A percentile compares a stretch with the other conserved stretches of the same genome.
These are phyloP conservation scores for Limonomyces culmigenus DNA, from an alignment of 1,284 basidiomycete species.

Conservation along the genomic window DNA sequence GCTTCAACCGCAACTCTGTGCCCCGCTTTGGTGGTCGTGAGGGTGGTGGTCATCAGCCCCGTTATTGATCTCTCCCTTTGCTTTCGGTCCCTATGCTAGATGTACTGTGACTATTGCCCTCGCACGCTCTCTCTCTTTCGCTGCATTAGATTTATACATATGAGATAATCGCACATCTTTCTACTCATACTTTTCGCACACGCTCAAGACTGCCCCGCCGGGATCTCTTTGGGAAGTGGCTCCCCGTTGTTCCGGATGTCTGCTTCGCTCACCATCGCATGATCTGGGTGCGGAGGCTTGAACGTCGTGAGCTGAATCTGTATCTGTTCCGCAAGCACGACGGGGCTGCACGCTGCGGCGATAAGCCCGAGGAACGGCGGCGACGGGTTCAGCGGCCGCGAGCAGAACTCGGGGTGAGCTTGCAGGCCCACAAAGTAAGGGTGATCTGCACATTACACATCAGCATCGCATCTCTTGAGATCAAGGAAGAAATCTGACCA, in stretches of 20 bases:
- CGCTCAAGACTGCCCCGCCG: too few relatives aligned
- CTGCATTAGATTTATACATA: too few relatives aligned
- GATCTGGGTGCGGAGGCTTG: slow-evolving; percentile 32
- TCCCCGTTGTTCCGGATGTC: slow-evolving; percentile 9
- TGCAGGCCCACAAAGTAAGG: slow-evolving; percentile 93
- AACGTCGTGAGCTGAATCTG: slow-evolving; percentile 36
- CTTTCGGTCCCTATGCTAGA: too few relatives aligned
- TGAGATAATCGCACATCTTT: too few relatives aligned
- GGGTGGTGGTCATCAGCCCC: too few relatives aligned
- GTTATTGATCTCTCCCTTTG: too few relatives aligned
- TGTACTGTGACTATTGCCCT: too few relatives aligned
- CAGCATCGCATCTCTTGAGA: slow-evolving; percentile 1
- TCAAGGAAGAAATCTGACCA: too few relatives aligned
- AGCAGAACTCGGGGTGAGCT: slow-evolving; percentile 98
- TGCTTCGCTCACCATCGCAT: slow-evolving; percentile 30
- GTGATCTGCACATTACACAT: slow-evolving; percentile 47
- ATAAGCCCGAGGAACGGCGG: slow-evolving; percentile 96
- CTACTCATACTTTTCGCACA: slow-evolving; percentile 3
- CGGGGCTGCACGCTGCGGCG: slow-evolving; percentile 58
- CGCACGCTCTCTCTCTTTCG: slow-evolving; percentile 8
- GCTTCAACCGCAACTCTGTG: too few relatives aligned
- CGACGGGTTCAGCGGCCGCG: slow-evolving; percentile 94
- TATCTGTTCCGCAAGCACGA: slow-evolving; percentile 63
- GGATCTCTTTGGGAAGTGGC: neutral
- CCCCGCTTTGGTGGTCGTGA: too few relatives aligned